phyloP scores from a whole-genome alignment of 2,329 filamentous ascomycete species.

The Paraphoma chrysanthemicola region DNA sequence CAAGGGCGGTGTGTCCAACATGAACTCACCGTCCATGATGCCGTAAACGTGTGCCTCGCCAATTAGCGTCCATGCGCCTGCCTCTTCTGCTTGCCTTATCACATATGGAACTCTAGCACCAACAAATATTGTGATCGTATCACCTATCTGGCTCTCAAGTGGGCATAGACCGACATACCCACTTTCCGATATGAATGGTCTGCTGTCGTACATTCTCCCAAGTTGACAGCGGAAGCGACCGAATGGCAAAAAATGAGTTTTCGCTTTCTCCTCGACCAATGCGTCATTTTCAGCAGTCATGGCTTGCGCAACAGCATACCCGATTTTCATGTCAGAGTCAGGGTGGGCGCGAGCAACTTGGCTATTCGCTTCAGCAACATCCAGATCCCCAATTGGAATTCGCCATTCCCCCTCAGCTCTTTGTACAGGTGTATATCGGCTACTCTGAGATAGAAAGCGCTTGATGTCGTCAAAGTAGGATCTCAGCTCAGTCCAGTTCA shows the following conservation, averaged over 20 bases:
- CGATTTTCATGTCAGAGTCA: conserved; percentile 1
- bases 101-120: conserved; percentile 17
- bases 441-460: conserved; percentile 1
- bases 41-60: conserved; percentile 16
- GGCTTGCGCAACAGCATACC: not conserved
- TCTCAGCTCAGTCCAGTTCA: not conserved
- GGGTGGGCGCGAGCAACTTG: not conserved
- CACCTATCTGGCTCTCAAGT: conserved; percentile 2
- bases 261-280: not conserved
- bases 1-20: not conserved
- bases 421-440: conserved; percentile 1
- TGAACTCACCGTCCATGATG: conserved; percentile 21
- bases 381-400: conserved; percentile 16
- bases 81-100: not conserved
- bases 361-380: conserved; percentile 5
- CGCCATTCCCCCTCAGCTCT: conserved; percentile 14
- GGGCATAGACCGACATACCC: conserved; percentile 16
- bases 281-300: not conserved
- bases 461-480: conserved; percentile 6
- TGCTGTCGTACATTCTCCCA: conserved; percentile 12
- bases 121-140: conserved; percentile 11
- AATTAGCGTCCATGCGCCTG: conserved; percentile 6
- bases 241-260: not conserved
- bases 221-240: conserved; percentile 5
- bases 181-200: conserved; percentile 9